A percentile compares a stretch with the other conserved stretches of the same genome.
These are phyloP conservation scores for Ceratocystis smalleyi DNA, from an alignment of 2,329 filamentous ascomycete species.

Conservation along the genomic window DNA sequence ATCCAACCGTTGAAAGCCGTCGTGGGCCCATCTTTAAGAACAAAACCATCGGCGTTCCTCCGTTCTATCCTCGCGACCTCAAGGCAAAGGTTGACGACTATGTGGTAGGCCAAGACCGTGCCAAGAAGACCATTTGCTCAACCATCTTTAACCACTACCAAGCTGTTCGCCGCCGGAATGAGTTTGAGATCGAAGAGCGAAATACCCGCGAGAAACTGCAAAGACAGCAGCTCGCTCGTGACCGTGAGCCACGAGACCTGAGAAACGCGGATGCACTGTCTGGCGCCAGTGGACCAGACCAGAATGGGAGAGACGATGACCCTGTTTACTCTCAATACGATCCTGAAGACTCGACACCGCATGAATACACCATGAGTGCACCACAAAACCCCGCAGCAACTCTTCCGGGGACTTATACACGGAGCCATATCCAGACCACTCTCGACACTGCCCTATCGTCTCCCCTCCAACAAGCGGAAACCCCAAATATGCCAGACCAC, in stretches of 20 bases:
- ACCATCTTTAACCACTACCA: conserved; percentile 97
- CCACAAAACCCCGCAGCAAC: not conserved
- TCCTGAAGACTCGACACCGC: conserved; percentile 20
- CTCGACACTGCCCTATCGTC: conserved; percentile 21
- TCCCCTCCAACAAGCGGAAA: conserved; percentile 36
- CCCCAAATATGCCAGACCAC: conserved; percentile 28
- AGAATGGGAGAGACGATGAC: conserved; percentile 7
- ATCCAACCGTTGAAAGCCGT: conserved; percentile 36
- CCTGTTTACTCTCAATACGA: conserved; percentile 8
- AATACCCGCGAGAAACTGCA: conserved; percentile 46
- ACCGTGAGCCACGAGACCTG: conserved; percentile 35
- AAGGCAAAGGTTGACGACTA: conserved; percentile 91
- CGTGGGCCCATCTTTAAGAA: conserved; percentile 43
- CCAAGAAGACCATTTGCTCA: conserved; percentile 83
- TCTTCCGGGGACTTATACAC: not conserved
- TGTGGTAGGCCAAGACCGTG: conserved; percentile 86
- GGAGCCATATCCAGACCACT: not conserved
- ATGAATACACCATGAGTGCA: conserved; percentile 16
- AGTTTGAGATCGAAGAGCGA: conserved; percentile 55
- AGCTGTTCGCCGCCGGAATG: conserved; percentile 59
- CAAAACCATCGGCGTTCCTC: conserved; percentile 41
- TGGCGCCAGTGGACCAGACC: conserved; percentile 17
- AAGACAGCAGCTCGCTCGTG: conserved; percentile 54
- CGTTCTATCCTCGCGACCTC: conserved; percentile 51
- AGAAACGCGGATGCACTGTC: conserved; percentile 9